Conservation (phyloP, 139 green algal species). For the Eudorina sp. region DNA sequence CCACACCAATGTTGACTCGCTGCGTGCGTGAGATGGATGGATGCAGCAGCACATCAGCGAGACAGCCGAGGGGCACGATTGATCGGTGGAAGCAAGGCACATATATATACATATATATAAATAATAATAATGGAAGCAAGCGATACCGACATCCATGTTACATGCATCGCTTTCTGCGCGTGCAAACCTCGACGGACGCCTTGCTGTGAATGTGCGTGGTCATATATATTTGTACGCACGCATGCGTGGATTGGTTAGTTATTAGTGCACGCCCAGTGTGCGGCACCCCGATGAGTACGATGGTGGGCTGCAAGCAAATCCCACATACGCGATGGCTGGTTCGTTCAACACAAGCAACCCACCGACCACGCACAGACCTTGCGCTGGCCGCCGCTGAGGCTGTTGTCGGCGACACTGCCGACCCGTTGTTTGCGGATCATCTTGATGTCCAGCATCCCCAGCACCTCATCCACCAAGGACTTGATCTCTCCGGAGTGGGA, state of each 20-base stretch:
- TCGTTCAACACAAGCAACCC: background rate
- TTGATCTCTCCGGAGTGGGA: too few species aligned
- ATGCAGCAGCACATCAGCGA: too few species aligned
- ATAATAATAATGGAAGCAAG: too few species aligned
- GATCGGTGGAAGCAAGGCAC: too few species aligned
- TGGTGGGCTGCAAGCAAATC: background rate
- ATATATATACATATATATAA: too few species aligned
- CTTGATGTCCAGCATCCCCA: background rate
- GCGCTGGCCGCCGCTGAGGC: background rate
- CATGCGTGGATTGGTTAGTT: background rate
- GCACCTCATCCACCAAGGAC: background rate
- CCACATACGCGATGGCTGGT: background rate
- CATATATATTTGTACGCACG: background rate
- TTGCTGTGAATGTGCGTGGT: background rate
- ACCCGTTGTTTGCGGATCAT: conserved; percentile 1
- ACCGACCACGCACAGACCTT: background rate
- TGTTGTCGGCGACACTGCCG: background rate
- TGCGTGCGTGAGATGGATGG: too few species aligned
- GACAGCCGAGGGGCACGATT: too few species aligned
- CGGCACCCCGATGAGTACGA: background rate
- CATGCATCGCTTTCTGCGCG: too few species aligned
- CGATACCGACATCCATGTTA: too few species aligned
- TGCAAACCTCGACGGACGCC: too few species aligned
- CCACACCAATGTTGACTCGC: conserved; percentile 84
- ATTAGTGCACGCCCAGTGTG: too few species aligned